Evolutionary conservation across 2,329 filamentous ascomycete species (phyloP), one percentile per base, ranked within the genome.

Genomic region (Falciphora oryzae): DNA sequence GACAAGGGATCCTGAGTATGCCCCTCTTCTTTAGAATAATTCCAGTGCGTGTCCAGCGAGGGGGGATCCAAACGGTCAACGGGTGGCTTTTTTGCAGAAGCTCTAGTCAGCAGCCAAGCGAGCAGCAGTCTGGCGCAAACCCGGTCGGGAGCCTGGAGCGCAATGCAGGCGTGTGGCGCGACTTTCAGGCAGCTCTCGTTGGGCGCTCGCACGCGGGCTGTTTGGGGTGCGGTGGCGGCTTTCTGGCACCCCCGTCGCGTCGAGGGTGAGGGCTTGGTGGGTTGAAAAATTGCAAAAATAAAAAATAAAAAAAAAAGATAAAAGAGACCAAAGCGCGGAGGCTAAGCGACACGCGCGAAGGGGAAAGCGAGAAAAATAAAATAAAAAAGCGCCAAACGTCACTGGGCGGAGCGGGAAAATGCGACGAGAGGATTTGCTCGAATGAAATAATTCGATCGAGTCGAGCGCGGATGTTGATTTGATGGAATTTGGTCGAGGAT

Each of bases 401-500:
- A 56, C 38, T 63, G 58, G 63, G 57, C 58, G 35, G 57, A 29
- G 57, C 38, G 22, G n/a, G 18, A 57, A 61, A 65, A 66, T 65
- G 44, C 63, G 62, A 64, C 31, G 35, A 59, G 57, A 59, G 59
- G 44, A 62, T 59, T 61, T 64, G 56, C 58, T 62, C 63, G 60
- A 63, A 57, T 63, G 59, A 57, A 65, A 53, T 29, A 56, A 28
- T 27, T 44, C 59, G 61, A 61, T 14, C 59, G n/a, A 27, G 31
- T 63, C 64, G 66, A 66, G 66, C 67, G 67, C 67, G 70, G 65
- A 68, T 72, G 71, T 69, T 73, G 72, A 73, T 73, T 73, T 73
- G 72, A 73, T 69, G 65, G 65, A 70, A 67, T 69, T 70, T 64
- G 65, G 65, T 66, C 32, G 64, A 63, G 70, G 71, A 77, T 78